A percentile compares a stretch with the other conserved stretches of the same genome.
Conservation (phyloP, 371 early-diverging fungal genomes). For the Mucor plumbeus region DNA sequence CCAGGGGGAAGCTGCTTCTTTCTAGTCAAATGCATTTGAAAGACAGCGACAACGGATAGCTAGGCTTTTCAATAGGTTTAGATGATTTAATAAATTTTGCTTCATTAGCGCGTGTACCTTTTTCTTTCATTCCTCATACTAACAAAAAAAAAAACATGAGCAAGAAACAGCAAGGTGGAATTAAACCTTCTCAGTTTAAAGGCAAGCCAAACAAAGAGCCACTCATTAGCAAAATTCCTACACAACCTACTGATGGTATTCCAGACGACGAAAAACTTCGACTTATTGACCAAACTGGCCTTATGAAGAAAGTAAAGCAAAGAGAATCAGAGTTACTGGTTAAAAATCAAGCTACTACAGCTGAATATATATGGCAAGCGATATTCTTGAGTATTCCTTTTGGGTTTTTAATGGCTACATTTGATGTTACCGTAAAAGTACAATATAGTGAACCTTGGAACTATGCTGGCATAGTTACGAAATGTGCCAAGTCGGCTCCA, state of each 20-base stretch:
- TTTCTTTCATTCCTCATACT: not conserved
- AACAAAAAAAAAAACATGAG: not conserved
- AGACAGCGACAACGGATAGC: no score
- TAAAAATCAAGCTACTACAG: conserved; percentile 26
- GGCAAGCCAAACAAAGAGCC: conserved; percentile 26
- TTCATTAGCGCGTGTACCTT: not conserved
- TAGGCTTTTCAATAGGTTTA: no score
- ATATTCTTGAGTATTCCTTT: conserved; percentile 62
- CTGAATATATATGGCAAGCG: conserved; percentile 62
- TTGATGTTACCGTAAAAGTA: conserved; percentile 63
- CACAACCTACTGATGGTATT: conserved; percentile 27
- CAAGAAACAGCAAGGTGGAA: conserved; percentile 10
- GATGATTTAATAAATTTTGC: no score
- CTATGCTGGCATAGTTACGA: conserved; percentile 36
- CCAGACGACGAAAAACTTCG: conserved; percentile 53
- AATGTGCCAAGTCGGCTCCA: conserved; percentile 53
- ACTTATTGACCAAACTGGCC: conserved; percentile 55
- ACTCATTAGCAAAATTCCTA: conserved; percentile 47
- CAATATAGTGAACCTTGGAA: conserved; percentile 63
- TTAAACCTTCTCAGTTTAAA: conserved; percentile 28
- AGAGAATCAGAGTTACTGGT: conserved; percentile 38
- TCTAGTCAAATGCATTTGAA: no score
- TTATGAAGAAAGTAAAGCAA: conserved; percentile 51
- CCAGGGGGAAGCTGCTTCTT: no score
- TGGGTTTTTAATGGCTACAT: conserved; percentile 57